Base-by-base conservation (phyloP, 2,329 filamentous ascomycete genomes). In the Botrytis cinerea region DNA sequence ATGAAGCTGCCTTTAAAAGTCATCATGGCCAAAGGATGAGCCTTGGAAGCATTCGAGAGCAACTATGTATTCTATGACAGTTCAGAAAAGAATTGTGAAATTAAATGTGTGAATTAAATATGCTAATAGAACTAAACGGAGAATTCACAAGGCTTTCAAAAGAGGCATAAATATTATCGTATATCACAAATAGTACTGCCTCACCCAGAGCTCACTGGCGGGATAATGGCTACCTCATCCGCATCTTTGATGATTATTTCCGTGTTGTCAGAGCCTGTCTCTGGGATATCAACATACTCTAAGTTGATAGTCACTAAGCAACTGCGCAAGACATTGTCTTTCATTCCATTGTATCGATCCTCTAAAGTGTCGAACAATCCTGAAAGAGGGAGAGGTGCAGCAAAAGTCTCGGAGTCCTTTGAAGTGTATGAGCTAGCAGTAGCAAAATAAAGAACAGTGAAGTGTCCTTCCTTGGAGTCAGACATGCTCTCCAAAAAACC, bases 221-320 rank as follows among this genome's bases (percentile, higher is more conserved):
- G 93, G 73, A 97, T 95, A 51, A 97, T 92, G 60, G 92, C 94
- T 72, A 97, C 93, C 83, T 97, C 94, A 80, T 97, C 93, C 43
- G 91, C 92, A 75, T 89, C 89, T 70, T 89, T 83, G 73, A 97
- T 92, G 73, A 88, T 81, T 40, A 85, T 77, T 25, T 83, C 83
- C 14, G 80, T 79, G 25, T 79, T 79, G 28, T 83, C 83, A 64
- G 82, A 82, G 28, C 82, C 82, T 46, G 83, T 82, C 59, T 85
- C 85, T 10, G 80, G 79, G 18, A 93, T 78, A 80, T 96, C 92
- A 79, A 95, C 90, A 83, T 97, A 97, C 74, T 93, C 88, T 71
- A 95, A 83, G 77, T 97, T 96, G 80, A 97, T 84, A 38, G 93
- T 95, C 75, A 97, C 87, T 73, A 94, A 86, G 80, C 91, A 93